Conservation (phyloP, 371 early-diverging fungal species). For the Nematocida parisii region DNA sequence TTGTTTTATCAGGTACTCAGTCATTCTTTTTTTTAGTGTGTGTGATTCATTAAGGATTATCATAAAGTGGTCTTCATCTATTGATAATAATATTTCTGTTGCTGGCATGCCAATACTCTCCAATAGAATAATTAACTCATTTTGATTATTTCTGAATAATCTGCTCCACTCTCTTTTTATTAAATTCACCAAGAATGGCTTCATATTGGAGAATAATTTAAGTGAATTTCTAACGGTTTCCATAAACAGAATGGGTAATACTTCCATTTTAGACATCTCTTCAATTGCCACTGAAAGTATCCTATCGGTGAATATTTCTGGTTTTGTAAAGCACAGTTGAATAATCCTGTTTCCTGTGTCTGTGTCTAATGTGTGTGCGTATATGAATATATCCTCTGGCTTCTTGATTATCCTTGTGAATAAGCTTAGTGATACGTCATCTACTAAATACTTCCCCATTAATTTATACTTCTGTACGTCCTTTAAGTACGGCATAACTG, state of each 20-base stretch:
- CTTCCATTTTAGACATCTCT: not conserved
- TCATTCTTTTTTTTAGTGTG: not conserved
- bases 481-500: conserved; percentile 29
- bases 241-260: conserved; percentile 2
- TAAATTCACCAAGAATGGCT: conserved; percentile 19
- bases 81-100: conserved; percentile 23
- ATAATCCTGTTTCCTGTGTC: not conserved
- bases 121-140: not conserved
- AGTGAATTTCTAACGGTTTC: not conserved
- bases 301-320: conserved; percentile 45
- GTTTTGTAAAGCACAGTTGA: not conserved
- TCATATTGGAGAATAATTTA: conserved; percentile 35
- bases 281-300: conserved; percentile 21
- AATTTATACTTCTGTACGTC: conserved; percentile 13
- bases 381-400: conserved; percentile 22
- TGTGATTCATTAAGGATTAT: not conserved
- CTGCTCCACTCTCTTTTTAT: conserved; percentile 10
- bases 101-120: not conserved
- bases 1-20: conserved; percentile 36
- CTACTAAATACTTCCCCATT: conserved; percentile 26
- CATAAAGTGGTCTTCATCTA: not conserved
- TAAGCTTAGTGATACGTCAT: conserved; percentile 38
- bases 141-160: not conserved
- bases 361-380: not conserved
- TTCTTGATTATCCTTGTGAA: conserved; percentile 22